Base-by-base conservation (phyloP, 164 flowering plant species). In the Tetracentron sinense region DNA sequence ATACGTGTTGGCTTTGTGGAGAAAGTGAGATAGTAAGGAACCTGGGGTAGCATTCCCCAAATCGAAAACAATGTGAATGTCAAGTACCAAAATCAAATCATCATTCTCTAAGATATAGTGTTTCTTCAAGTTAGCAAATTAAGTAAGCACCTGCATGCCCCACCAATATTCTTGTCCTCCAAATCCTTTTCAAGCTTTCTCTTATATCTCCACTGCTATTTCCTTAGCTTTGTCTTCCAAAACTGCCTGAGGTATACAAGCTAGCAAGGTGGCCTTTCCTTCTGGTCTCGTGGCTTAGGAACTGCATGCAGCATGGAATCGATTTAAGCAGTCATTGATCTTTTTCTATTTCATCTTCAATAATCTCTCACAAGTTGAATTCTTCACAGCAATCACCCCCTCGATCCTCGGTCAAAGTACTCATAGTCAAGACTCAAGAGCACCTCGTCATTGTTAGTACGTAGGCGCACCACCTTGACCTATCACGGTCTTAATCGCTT, bases 361-460 rank as follows among this genome's bases (percentile, higher is more conserved):
- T 44, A 44, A 17, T 44, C 48, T 44, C 48, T 44, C 3, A 33
- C 38, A 33, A 33, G 38, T 10, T 33, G 38, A 10, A 33, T 33
- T 33, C 38, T 33, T 33, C 38, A 44, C 48, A 44, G 48, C 15
- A 11, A 44, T 44, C 14, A 44, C 48, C 3, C 48, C 48, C 3
- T 44, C 48, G n/a, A n/a, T n/a, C n/a, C 48, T 44, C 48, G 48
- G 48, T 44, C 48, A 44, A 44, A 16, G 48, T 44, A 44, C 48
- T 44, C 48, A 44, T 44, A 16, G 48, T 44, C 19, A 2, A 44
- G 19, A 44, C n/a, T n/a, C n/a, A n/a, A n/a, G 48, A 17, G 12
- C 48, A 10, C 48, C 15, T 44, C 48, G 12, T 44, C 48, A 44
- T 44, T 44, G 12, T 3, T 44, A 44, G 48, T n/a, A n/a, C n/a